Evolutionary conservation across 2,329 filamentous ascomycete genomes (phyloP), one percentile per base, ranked within the genome.

Genomic region (Juglanconis oblonga): DNA sequence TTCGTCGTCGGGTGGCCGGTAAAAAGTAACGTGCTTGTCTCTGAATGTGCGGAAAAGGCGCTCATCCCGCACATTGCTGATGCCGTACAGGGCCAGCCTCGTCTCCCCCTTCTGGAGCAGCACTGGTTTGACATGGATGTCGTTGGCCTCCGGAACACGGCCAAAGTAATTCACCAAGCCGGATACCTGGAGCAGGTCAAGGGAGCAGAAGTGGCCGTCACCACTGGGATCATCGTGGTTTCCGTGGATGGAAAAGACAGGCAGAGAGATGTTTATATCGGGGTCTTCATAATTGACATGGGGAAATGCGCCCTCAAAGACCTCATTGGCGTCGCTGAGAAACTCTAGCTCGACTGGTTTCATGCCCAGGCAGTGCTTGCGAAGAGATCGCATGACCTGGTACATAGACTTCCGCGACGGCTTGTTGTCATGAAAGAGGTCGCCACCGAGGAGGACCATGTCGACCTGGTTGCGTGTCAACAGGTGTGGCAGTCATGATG

Each of bases 201-300:
- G 81, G 0, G 94, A 93, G 64, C 95, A 96, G 65, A 89, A 88
- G 71, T 96, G 91, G 10, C 93, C 95, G 69, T 97, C 93, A 9
- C 95, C 95, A n/a, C 93, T 96, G 0, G 95, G 95, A 71, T 99
- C 95, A 70, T 99, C 95, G 72, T 99, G 95, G 70, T 99, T 99
- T 50, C 95, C 95, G 69, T 99, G 96, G 45, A 99, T 99, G 0
- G 94, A 97, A 72, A 99, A 99, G 33, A 99, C 92, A 0, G 95
- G 95, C 58, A 98, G 97, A 1, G 93, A 91, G 62, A 99, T 87
- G 69, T 99, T 99, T 74, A 99, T 97, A 68, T 99, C 92, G 31
- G 91, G 87, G 69, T 99, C 95, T 74, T 98, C 92, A 75, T 99
- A 99, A 75, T 99, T 99, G 75, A 97, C 94, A 72, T 97, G 90